Conservation (phyloP, 1,284 basidiomycete genomes). For the Ceratobasidium sp. region DNA sequence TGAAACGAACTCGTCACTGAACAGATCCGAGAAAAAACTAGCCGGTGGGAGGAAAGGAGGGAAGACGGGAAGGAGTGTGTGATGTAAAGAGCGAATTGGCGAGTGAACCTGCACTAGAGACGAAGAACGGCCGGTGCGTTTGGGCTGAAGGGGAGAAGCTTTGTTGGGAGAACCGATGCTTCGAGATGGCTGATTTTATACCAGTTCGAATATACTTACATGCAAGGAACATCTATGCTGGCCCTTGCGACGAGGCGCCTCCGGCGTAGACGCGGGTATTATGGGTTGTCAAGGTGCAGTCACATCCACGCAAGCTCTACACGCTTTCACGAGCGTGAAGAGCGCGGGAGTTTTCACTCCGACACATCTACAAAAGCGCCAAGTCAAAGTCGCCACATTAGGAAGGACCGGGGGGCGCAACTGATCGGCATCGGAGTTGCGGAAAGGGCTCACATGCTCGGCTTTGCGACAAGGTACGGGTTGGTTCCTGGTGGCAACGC, state of each 20-base stretch:
- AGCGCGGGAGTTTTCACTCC: too few relatives aligned
- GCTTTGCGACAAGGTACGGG: too few relatives aligned
- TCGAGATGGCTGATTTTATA: conserved; percentile 1
- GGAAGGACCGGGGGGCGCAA: too few relatives aligned
- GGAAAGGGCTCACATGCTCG: too few relatives aligned
- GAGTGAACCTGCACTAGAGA: conserved; percentile 25
- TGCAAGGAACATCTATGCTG: not conserved
- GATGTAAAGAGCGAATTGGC: not conserved
- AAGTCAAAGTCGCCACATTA: too few relatives aligned
- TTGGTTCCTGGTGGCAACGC: too few relatives aligned
- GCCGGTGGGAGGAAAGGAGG: not conserved
- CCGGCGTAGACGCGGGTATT: not conserved
- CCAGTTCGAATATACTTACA: not conserved
- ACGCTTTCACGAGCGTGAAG: too few relatives aligned
- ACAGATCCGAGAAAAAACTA: not conserved
- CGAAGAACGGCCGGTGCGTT: not conserved
- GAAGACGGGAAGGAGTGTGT: not conserved
- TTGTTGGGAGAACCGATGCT: too few relatives aligned
- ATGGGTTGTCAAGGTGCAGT: not conserved
- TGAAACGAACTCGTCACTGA: conserved; percentile 32
- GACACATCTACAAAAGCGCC: too few relatives aligned
- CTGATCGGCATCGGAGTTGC: too few relatives aligned
- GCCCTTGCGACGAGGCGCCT: not conserved
- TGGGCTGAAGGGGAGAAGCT: too few relatives aligned
- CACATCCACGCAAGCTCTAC: too few relatives aligned